Conservation (phyloP, 768 basidiomycete genomes). For the Coprinopsis sp. region DNA sequence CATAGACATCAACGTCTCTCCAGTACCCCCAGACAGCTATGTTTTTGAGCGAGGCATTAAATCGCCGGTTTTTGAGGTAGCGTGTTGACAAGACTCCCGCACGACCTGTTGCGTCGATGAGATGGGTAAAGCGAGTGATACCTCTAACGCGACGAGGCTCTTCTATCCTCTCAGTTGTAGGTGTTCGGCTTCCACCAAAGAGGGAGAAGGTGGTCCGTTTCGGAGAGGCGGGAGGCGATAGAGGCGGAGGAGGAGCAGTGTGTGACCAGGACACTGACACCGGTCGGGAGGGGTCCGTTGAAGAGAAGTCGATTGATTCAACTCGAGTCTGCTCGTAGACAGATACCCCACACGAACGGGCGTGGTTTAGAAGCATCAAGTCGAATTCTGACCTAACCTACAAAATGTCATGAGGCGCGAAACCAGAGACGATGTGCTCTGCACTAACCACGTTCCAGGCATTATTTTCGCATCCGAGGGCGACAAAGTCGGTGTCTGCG, state of each 20-base stretch:
- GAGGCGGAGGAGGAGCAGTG: slow-evolving; percentile 35
- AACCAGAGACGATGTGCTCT: background rate
- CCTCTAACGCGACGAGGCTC: slow-evolving; percentile 29
- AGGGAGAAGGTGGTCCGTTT: slow-evolving; percentile 24
- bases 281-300: slow-evolving; percentile 36
- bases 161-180: slow-evolving; percentile 8
- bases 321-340: slow-evolving; percentile 56
- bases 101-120: slow-evolving; percentile 76
- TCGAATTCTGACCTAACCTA: slow-evolving; percentile 61
- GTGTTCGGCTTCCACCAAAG: slow-evolving; percentile 13
- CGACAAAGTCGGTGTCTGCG: slow-evolving; percentile 57
- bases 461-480: slow-evolving; percentile 48
- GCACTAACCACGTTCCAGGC: slow-evolving; percentile 59
- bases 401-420: background rate
- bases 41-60: slow-evolving; percentile 66
- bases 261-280: slow-evolving; percentile 53
- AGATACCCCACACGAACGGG: slow-evolving; percentile 44
- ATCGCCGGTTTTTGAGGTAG: slow-evolving; percentile 66
- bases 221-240: slow-evolving; percentile 39
- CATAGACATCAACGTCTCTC: slow-evolving; percentile 50
- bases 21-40: slow-evolving; percentile 80
- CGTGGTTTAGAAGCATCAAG: slow-evolving; percentile 52
- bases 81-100: slow-evolving; percentile 63
- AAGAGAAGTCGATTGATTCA: slow-evolving; percentile 41
- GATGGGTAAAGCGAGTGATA: slow-evolving; percentile 56